These are phyloP conservation scores for Crithidia mellificae DNA, from an alignment of 208 protist species.

Conservation along the genomic window DNA sequence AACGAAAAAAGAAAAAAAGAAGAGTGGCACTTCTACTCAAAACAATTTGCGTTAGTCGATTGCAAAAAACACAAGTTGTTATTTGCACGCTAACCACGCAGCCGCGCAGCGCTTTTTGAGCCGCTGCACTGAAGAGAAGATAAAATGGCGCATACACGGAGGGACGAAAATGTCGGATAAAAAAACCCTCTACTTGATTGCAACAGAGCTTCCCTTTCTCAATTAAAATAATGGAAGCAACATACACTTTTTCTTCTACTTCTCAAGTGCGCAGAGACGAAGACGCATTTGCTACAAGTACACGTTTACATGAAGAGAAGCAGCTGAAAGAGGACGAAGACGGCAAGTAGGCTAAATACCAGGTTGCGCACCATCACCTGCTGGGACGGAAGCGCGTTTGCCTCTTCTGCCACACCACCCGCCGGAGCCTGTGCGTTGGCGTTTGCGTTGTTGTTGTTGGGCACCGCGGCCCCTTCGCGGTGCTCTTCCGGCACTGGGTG, in stretches of 20 bases:
- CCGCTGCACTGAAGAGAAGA: no score
- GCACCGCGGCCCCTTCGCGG: background rate
- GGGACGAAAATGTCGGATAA: no score
- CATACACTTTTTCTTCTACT: conserved; percentile 1
- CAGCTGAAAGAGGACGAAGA: conserved; percentile 34
- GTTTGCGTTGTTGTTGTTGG: background rate
- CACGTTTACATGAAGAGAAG: conserved; percentile 20
- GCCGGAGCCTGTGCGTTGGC: conserved; percentile 1
- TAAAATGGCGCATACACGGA: no score
- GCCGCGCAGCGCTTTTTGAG: no score
- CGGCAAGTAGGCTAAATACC: conserved; percentile 12
- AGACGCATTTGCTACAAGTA: background rate
- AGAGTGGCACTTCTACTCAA: no score
- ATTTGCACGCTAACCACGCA: no score
- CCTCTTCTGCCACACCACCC: background rate
- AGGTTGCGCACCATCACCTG: conserved; percentile 21
- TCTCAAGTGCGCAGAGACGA: background rate
- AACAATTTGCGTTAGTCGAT: no score
- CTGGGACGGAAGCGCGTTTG: conserved; percentile 11
- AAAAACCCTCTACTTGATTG: no score
- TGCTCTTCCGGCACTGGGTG: conserved; percentile 8
- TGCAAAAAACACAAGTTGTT: no score
- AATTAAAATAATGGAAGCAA: no score
- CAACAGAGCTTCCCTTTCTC: no score
- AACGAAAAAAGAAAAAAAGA: no score